phyloP scores from a whole-genome alignment of 768 basidiomycete species.

The Boletellus ananiceps region DNA sequence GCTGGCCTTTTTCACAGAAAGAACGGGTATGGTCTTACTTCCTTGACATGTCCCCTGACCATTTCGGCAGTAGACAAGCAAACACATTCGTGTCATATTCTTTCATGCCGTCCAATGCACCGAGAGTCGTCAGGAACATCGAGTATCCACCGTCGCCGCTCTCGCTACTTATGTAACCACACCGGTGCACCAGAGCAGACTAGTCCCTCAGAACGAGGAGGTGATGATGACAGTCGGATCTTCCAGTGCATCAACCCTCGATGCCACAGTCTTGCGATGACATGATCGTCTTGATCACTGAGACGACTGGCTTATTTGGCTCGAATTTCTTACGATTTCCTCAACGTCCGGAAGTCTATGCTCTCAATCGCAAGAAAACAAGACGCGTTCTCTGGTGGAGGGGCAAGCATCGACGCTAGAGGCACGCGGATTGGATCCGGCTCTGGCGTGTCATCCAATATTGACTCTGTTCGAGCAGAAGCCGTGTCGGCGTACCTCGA shows the following conservation, averaged over 20 bases:
- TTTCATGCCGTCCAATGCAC: conserved; percentile 31
- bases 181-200: too few relatives aligned
- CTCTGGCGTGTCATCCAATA: conserved; percentile 24
- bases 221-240: conserved; percentile 4
- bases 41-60: neutral
- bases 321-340: conserved; percentile 27
- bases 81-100: conserved; percentile 39
- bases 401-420: conserved; percentile 27
- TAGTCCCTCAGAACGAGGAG: conserved; percentile 12
- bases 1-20: conserved; percentile 10
- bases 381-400: conserved; percentile 14
- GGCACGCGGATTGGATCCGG: conserved; percentile 28
- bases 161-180: conserved; percentile 24
- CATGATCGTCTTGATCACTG: conserved; percentile 29
- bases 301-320: conserved; percentile 34
- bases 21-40: conserved; percentile 4
- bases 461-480: conserved; percentile 29
- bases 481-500: conserved; percentile 25
- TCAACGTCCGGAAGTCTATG: conserved; percentile 21
- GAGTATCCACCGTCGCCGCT: conserved; percentile 35
- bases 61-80: conserved; percentile 32
- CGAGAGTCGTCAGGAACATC: too few relatives aligned
- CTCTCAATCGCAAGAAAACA: conserved; percentile 23
- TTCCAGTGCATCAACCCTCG: conserved; percentile 9
- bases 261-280: neutral